Conservation (phyloP, 2,329 filamentous ascomycete species). For the Aspergillus pseudoglaucus region DNA sequence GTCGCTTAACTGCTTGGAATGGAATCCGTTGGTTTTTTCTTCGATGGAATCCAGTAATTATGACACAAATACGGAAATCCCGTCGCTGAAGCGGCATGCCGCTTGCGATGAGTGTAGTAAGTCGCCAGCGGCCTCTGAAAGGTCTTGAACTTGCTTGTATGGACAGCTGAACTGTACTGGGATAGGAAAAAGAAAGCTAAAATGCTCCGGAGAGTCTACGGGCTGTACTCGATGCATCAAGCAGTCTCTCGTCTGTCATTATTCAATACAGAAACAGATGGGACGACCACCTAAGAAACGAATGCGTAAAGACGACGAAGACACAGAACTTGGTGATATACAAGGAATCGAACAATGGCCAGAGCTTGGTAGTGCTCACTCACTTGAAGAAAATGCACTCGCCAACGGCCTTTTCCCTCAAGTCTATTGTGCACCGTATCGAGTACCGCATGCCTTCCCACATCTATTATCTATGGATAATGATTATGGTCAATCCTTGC, state of each 20-base stretch:
- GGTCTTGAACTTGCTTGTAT: neutral
- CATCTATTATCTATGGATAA: constrained; percentile 17
- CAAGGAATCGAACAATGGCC: constrained; percentile 15
- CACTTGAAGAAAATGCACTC: constrained; percentile 17
- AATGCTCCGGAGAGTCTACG: constrained; percentile 41
- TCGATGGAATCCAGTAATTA: constrained; percentile 4
- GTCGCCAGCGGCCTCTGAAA: constrained; percentile 9
- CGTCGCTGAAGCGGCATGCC: constrained; percentile 36
- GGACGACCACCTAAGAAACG: constrained; percentile 41
- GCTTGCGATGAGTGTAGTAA: constrained; percentile 46
- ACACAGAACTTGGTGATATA: constrained; percentile 1
- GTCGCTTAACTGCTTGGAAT: constrained; percentile 7
- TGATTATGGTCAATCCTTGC: constrained; percentile 20
- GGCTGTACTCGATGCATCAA: constrained; percentile 40
- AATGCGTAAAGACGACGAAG: constrained; percentile 23
- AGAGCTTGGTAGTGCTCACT: constrained; percentile 15
- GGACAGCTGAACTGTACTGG: neutral
- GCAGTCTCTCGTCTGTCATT: constrained; percentile 38
- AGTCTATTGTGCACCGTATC: constrained; percentile 14
- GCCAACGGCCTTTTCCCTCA: constrained; percentile 23
- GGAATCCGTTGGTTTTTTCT: constrained; percentile 4
- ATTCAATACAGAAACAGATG: constrained; percentile 45
- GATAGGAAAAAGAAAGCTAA: constrained; percentile 42
- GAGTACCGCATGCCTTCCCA: constrained; percentile 8
- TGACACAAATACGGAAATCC: constrained; percentile 9